Percentiles rank a stretch among this genome's conserved stretches.
Conservation (phyloP, 768 basidiomycete genomes). For the Omphalotus guepiniiformis region DNA sequence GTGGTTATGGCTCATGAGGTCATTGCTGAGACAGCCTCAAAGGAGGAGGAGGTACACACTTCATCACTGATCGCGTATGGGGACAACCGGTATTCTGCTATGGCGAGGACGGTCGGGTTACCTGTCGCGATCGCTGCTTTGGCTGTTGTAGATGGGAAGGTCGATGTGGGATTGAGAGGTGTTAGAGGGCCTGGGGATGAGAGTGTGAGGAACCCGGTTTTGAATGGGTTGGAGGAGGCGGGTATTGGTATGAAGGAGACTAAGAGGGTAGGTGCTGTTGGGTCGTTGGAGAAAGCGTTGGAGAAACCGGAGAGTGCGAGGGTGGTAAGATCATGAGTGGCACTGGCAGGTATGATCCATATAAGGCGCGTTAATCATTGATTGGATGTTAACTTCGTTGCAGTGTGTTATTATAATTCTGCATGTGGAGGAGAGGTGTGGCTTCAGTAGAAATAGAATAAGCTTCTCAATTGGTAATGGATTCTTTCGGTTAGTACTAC, state of each 20-base stretch:
- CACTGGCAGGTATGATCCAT: too few species aligned
- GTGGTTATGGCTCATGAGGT: constrained; percentile 86
- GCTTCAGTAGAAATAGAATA: too few species aligned
- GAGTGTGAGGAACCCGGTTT: constrained; percentile 57
- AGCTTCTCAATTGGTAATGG: too few species aligned
- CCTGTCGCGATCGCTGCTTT: constrained; percentile 84
- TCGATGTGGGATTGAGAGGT: constrained; percentile 38
- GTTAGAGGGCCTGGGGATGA: constrained; percentile 64
- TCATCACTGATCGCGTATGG: constrained; percentile 68
- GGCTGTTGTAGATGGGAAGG: constrained; percentile 60
- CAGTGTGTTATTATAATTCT: too few species aligned
- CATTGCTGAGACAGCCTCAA: constrained; percentile 26
- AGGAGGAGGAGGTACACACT: constrained; percentile 51
- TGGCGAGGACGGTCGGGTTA: constrained; percentile 88
- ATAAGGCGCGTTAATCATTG: too few species aligned
- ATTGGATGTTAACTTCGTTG: too few species aligned
- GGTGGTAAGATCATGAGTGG: too few species aligned
- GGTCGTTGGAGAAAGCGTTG: constrained; percentile 15
- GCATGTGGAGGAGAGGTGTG: too few species aligned
- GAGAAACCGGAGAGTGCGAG: too few species aligned
- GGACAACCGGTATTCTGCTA: constrained; percentile 54
- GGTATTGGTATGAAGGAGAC: constrained; percentile 48
- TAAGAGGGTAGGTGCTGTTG: constrained; percentile 10
- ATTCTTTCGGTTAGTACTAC: too few species aligned
- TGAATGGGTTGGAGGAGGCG: constrained; percentile 53